A percentile compares a stretch with the other conserved stretches of the same genome.
Conservation (phyloP, 192 early-diverging fungal species). For the Coemansia sp. region DNA sequence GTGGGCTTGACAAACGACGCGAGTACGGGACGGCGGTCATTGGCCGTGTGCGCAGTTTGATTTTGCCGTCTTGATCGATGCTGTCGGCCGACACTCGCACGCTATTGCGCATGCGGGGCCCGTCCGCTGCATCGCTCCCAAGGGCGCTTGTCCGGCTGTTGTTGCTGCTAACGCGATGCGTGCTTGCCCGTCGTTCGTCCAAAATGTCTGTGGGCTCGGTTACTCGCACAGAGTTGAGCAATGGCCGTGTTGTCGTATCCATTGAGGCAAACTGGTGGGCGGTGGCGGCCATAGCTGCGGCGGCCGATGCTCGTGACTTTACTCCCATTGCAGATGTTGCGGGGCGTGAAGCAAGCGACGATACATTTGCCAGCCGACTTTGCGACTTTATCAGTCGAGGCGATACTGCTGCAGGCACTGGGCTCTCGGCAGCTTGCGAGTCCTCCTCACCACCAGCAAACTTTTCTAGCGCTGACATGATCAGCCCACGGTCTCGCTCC, state of each 20-base stretch:
- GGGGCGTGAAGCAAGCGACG: conserved; percentile 10
- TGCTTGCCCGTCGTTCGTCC: not conserved
- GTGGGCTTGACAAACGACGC: conserved; percentile 21
- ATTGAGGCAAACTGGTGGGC: conserved; percentile 32
- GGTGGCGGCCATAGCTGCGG: conserved; percentile 29
- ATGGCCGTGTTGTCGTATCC: conserved; percentile 5
- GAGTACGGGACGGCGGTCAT: conserved; percentile 33
- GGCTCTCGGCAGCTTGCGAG: not conserved
- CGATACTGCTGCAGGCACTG: conserved; percentile 2
- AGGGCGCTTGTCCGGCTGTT: conserved; percentile 13
- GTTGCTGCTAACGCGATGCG: conserved; percentile 7
- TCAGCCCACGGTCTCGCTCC: conserved; percentile 37
- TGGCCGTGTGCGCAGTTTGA: conserved; percentile 48
- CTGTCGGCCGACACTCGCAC: not conserved
- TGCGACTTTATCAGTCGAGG: conserved; percentile 11
- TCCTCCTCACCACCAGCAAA: conserved; percentile 16
- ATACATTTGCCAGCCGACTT: conserved; percentile 10
- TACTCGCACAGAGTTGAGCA: not conserved
- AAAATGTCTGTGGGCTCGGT: not conserved
- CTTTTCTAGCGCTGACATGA: conserved; percentile 40
- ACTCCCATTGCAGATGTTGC: not conserved
- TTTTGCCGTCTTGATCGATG: conserved; percentile 15
- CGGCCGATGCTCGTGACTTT: conserved; percentile 28
- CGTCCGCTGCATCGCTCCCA: not conserved
- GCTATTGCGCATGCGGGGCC: not conserved